Percentiles rank a stretch among this genome's conserved stretches.
Evolutionary conservation across 192 early-diverging fungal genomes (phyloP).

Genomic region (Podila clonocystis): DNA sequence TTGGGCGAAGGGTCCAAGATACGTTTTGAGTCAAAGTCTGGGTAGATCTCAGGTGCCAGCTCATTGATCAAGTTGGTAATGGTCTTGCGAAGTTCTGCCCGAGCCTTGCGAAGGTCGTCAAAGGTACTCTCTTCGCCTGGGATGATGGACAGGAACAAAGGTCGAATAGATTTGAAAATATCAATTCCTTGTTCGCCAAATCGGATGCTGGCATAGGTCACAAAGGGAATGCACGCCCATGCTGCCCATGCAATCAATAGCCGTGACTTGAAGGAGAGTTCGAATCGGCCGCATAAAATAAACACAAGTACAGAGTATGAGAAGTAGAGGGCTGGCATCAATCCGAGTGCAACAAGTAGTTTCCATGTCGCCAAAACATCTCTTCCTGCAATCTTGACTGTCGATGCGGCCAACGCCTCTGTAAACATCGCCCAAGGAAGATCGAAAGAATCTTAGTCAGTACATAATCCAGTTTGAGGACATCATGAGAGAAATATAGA

Average conservation of each 20-base stretch:
- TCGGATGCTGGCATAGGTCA: conserved; percentile 74
- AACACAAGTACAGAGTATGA: conserved; percentile 74
- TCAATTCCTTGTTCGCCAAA: conserved; percentile 81
- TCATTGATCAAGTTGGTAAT: conserved; percentile 86
- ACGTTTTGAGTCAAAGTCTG: conserved; percentile 67
- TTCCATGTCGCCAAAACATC: conserved; percentile 98
- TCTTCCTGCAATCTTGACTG: conserved; percentile 92
- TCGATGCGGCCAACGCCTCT: conserved; percentile 84
- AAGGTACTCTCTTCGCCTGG: conserved; percentile 60
- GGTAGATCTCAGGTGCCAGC: conserved; percentile 80
- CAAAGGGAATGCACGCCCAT: conserved; percentile 63
- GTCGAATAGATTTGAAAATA: conserved; percentile 81
- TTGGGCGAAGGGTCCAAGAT: conserved; percentile 31
- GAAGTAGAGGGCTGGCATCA: conserved; percentile 77
- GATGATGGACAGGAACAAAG: conserved; percentile 77
- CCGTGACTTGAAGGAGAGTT: conserved; percentile 46
- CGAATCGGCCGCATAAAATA: conserved; percentile 51
- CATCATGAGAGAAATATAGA: no score
- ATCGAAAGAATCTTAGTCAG: neutral
- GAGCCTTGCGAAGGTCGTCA: conserved; percentile 69
- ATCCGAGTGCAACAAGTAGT: conserved; percentile 74
- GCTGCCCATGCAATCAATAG: conserved; percentile 36
- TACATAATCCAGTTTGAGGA: no score
- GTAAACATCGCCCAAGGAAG: conserved; percentile 1
- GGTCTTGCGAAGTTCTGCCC: conserved; percentile 75